These are phyloP conservation scores for Endotrypanum monterogeii DNA, from an alignment of 208 protist genomes.

Conservation along the genomic window DNA sequence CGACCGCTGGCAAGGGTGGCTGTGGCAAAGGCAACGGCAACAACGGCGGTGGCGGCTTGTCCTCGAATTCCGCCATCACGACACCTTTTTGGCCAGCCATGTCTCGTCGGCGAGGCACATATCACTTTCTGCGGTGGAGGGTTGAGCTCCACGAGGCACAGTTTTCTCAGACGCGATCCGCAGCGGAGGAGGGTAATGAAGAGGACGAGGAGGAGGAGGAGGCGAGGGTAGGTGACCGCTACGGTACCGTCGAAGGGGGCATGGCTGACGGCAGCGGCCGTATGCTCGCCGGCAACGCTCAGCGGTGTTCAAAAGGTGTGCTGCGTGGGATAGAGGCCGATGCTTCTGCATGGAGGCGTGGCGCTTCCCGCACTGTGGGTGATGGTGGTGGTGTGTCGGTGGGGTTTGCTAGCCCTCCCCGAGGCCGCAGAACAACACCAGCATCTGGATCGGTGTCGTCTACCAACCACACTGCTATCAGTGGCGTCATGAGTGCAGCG, in stretches of 20 bases:
- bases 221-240: neutral
- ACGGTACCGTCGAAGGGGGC: no score
- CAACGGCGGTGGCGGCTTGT: neutral
- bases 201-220: neutral
- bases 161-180: slow-evolving; percentile 23
- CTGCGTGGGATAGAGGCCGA: slow-evolving; percentile 5
- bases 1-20: slow-evolving; percentile 4
- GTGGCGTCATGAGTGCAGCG: slow-evolving; percentile 37
- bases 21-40: neutral
- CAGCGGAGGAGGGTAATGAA: neutral
- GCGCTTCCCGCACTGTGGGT: neutral
- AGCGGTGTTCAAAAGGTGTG: slow-evolving; percentile 17
- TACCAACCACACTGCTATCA: neutral
- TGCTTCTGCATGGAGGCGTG: neutral
- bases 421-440: neutral
- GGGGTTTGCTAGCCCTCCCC: neutral
- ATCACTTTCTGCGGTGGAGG: slow-evolving; percentile 78
- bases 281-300: neutral
- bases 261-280: slow-evolving; percentile 1
- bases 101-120: slow-evolving; percentile 53
- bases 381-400: neutral
- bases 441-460: neutral
- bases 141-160: slow-evolving; percentile 64
- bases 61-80: neutral
- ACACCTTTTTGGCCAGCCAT: slow-evolving; percentile 27